Base-by-base conservation (phyloP, 208 protist genomes). In the Leptomonas pyrrhocoris region DNA sequence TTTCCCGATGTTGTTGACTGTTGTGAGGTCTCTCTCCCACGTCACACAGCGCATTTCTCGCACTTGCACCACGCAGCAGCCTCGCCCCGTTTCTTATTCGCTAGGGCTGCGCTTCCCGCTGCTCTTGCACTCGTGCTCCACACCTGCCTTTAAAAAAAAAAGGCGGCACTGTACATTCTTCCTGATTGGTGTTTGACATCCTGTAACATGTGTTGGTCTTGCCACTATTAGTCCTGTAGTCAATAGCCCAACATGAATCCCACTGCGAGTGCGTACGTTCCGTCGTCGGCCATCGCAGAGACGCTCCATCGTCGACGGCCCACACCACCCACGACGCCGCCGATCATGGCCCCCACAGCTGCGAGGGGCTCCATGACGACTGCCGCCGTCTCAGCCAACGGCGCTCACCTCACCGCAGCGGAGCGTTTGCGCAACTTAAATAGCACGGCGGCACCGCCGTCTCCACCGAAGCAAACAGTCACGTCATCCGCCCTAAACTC, bases 191-290 rank as follows among this genome's bases (percentile, higher is more conserved):
- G 34, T 38, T 38, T 38, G 34, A 38, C 34, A 9, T 38, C 34
- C 34, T 3, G 9, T 23, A 5, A 59, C 19, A 40, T 16, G 11
- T 56, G 16, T 18, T 4, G 6, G 18, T 21, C 53, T 18, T 23
- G 27, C 19, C 36, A 45, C 31, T 70, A 58, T 46, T 73, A 15
- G 6, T 40, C 9, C 61, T 48, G 43, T 55, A 46, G 2, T 28
- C 42, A 25, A 50, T 2, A n/a, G 19, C 43, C 25, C n/a, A n/a
- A n/a, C 9, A 86, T 86, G 81, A 86, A 86, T 56, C 68, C 74
- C 1, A 70, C 53, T 30, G 81, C 77, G 0, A 38, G 50, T 27
- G 68, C 36, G n/a, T 86, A 86, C 68, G 66, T 73, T 46, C 81
- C 81, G 54, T 84, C 81, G 13, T 46, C 68, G 58, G 54, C 45